A percentile compares a stretch with the other conserved stretches of the same genome.
These are phyloP conservation scores for Trichoderma oligosporum DNA, from an alignment of 2,329 filamentous ascomycete species.

Conservation along the genomic window DNA sequence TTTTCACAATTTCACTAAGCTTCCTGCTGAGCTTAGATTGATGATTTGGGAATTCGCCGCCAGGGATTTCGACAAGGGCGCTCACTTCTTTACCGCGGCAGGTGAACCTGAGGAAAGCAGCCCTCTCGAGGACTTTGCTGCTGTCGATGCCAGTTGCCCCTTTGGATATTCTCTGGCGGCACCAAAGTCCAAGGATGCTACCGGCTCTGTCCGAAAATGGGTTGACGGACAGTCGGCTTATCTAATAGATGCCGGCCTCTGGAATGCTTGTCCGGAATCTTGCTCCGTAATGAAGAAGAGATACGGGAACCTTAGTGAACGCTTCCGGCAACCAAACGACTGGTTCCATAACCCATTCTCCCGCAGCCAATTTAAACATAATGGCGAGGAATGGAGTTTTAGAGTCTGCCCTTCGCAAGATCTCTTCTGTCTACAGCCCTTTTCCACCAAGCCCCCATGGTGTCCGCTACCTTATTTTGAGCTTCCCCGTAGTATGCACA, in stretches of 20 bases:
- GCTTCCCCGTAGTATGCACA: background rate
- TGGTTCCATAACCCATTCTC: background rate
- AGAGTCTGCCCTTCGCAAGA: background rate
- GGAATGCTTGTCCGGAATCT: slow-evolving; percentile 16
- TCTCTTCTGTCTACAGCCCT: background rate
- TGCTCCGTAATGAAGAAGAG: slow-evolving; percentile 9
- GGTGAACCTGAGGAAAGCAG: background rate
- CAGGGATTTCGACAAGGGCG: background rate
- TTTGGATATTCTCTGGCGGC: background rate
- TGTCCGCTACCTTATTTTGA: background rate
- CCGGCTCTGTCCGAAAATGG: background rate
- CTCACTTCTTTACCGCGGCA: background rate
- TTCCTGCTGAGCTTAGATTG: background rate
- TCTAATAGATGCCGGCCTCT: slow-evolving; percentile 15
- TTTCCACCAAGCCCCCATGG: background rate
- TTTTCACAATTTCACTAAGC: background rate
- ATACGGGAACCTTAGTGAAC: background rate
- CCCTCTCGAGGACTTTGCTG: no score
- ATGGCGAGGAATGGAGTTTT: background rate
- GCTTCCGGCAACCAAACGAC: background rate
- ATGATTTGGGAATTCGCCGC: background rate
- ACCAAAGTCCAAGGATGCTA: background rate
- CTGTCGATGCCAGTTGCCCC: background rate
- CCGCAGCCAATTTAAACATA: background rate
- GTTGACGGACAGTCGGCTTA: slow-evolving; percentile 15